Evolutionary conservation across 2,329 filamentous ascomycete species (phyloP).

Genomic region (Exophiala xenobiotica): DNA sequence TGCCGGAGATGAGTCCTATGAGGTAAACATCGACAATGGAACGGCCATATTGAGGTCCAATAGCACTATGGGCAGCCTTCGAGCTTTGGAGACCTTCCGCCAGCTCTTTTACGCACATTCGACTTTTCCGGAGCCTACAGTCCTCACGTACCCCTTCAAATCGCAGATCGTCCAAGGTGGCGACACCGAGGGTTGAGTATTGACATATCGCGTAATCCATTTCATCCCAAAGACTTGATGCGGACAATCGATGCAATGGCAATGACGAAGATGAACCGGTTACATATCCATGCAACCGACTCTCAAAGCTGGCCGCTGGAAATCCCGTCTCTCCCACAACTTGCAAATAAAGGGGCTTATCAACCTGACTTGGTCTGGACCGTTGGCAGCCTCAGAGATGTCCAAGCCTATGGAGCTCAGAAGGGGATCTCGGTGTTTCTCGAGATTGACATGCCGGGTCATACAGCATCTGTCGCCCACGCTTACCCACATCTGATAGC

Average conservation of each 20-base stretch:
- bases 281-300: conserved; percentile 59
- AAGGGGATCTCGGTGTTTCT: conserved; percentile 70
- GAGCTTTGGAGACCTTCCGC: conserved; percentile 33
- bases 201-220: conserved; percentile 73
- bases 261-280: conserved; percentile 56
- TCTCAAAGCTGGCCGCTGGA: conserved; percentile 68
- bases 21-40: conserved; percentile 28
- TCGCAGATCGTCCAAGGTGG: conserved; percentile 73
- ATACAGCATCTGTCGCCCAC: conserved; percentile 67
- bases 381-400: conserved; percentile 59
- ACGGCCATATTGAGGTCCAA: conserved; percentile 30
- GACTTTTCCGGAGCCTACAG: conserved; percentile 58
- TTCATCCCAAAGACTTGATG: conserved; percentile 65
- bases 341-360: conserved; percentile 74
- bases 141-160: conserved; percentile 65
- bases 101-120: conserved; percentile 35
- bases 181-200: conserved; percentile 75
- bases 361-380: conserved; percentile 65
- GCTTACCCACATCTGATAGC: conserved; percentile 71
- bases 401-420: conserved; percentile 69
- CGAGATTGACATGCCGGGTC: conserved; percentile 79
- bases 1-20: conserved; percentile 32
- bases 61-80: conserved; percentile 31
- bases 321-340: conserved; percentile 69
- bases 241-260: conserved; percentile 74